phyloP scores from a whole-genome alignment of 768 basidiomycete species.

The Jaapia argillacea region DNA sequence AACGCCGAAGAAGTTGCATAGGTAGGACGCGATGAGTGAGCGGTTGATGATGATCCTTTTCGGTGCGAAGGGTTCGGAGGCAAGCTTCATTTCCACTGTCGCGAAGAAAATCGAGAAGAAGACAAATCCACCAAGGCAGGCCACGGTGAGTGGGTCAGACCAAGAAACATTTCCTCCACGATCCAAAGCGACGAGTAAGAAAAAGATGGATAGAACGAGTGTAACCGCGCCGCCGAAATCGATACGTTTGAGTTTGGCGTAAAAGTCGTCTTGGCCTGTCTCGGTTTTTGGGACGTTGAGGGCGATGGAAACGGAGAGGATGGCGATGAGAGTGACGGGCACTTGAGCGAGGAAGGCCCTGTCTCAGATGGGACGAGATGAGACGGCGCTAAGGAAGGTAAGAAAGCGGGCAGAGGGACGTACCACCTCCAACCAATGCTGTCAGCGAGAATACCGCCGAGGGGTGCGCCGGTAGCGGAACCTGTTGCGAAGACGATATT shows the following conservation, averaged over 20 bases:
- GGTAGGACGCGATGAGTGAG: constrained; percentile 41
- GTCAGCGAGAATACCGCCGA: constrained; percentile 55
- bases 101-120: constrained; percentile 23
- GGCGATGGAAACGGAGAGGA: constrained; percentile 38
- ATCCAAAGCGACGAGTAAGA: constrained; percentile 49
- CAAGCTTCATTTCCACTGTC: constrained; percentile 36
- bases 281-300: constrained; percentile 41
- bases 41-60: constrained; percentile 39
- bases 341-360: constrained; percentile 56
- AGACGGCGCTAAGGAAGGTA: neutral
- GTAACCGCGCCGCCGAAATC: constrained; percentile 52
- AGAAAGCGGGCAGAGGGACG: neutral
- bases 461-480: constrained; percentile 47
- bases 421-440: constrained; percentile 62
- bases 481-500: constrained; percentile 54
- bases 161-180: constrained; percentile 23
- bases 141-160: constrained; percentile 14
- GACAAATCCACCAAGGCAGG: constrained; percentile 7
- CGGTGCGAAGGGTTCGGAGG: constrained; percentile 53
- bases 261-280: constrained; percentile 25
- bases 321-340: constrained; percentile 43
- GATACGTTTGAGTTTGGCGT: constrained; percentile 43
- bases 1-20: constrained; percentile 49
- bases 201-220: constrained; percentile 45
- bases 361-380: neutral